These are phyloP conservation scores for Collybiopsis luxurians DNA, from an alignment of 768 basidiomycete species.

Conservation along the genomic window DNA sequence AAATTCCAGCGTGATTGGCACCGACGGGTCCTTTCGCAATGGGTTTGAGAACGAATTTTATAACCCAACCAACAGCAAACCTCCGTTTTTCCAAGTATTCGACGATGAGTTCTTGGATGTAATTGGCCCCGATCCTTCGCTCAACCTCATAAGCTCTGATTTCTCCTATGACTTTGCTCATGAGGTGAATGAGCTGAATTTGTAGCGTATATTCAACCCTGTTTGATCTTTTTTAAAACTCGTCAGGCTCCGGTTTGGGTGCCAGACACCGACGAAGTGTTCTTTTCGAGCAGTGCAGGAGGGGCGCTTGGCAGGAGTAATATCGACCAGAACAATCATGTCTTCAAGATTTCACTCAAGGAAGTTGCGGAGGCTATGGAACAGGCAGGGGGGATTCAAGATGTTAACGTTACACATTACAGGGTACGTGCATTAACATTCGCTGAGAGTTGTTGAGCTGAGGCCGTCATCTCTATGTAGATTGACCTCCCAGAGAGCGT, in stretches of 20 bases:
- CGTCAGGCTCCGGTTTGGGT: conserved; percentile 53
- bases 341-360: conserved; percentile 38
- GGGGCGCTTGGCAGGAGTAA: conserved; percentile 43
- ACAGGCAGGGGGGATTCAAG: conserved; percentile 11
- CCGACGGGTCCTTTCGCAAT: conserved; percentile 16
- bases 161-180: conserved; percentile 51
- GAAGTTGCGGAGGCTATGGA: conserved; percentile 35
- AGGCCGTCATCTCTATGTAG: conserved; percentile 20
- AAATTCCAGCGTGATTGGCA: conserved; percentile 15
- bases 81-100: conserved; percentile 52
- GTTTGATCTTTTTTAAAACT: too few species aligned
- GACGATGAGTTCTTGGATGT: conserved; percentile 43
- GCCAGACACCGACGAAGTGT: conserved; percentile 47
- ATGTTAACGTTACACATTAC: conserved; percentile 13
- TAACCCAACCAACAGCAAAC: conserved; percentile 43
- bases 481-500: conserved; percentile 15
- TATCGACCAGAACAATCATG: conserved; percentile 40
- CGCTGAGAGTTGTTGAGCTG: too few species aligned
- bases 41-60: conserved; percentile 35
- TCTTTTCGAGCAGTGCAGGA: conserved; percentile 43
- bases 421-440: too few species aligned
- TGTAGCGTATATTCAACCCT: too few species aligned
- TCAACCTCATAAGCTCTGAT: conserved; percentile 41
- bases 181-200: too few species aligned
- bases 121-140: conserved; percentile 41